Conservation (phyloP, 2,329 filamentous ascomycete genomes). For the Microdochium trichocladiopsis region DNA sequence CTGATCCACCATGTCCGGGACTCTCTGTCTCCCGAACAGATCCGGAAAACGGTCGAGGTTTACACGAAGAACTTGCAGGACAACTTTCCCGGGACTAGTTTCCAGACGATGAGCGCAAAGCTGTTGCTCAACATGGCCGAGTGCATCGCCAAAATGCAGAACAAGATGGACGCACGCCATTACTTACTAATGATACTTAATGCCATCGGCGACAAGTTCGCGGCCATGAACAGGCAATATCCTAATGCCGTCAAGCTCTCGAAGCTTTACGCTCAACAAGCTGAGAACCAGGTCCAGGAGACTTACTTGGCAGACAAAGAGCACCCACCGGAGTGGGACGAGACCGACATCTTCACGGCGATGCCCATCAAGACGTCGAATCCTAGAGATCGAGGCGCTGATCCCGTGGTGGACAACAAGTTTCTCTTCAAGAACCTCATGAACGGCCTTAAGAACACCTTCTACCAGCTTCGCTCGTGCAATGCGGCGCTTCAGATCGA, state of each 20-base stretch:
- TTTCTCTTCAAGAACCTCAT: conserved; percentile 96
- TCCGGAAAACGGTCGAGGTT: conserved; percentile 90
- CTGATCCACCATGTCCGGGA: conserved; percentile 96
- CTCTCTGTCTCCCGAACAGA: conserved; percentile 80
- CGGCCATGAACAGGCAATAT: conserved; percentile 95
- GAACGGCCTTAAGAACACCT: conserved; percentile 91
- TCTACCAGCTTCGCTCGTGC: conserved; percentile 88
- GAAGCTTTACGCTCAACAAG: conserved; percentile 65
- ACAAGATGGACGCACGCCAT: conserved; percentile 90
- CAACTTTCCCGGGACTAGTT: conserved; percentile 93
- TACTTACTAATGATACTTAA: conserved; percentile 97
- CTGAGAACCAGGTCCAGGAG: conserved; percentile 56
- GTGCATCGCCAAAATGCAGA: conserved; percentile 87
- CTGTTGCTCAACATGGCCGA: conserved; percentile 96
- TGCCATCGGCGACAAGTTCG: conserved; percentile 97
- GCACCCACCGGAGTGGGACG: conserved; percentile 85
- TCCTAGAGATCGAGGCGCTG: conserved; percentile 77
- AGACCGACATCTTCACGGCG: conserved; percentile 94
- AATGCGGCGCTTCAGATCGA: conserved; percentile 73
- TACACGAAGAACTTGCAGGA: conserved; percentile 96
- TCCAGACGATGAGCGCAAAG: conserved; percentile 99
- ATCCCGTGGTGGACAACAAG: conserved; percentile 94
- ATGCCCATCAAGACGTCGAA: conserved; percentile 95
- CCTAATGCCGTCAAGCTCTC: conserved; percentile 92
- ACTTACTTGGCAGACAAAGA: conserved; percentile 81